A percentile compares a stretch with the other conserved stretches of the same genome.
These are phyloP conservation scores for Calonectria multiphialidica DNA, from an alignment of 2,329 filamentous ascomycete species.

Conservation along the genomic window DNA sequence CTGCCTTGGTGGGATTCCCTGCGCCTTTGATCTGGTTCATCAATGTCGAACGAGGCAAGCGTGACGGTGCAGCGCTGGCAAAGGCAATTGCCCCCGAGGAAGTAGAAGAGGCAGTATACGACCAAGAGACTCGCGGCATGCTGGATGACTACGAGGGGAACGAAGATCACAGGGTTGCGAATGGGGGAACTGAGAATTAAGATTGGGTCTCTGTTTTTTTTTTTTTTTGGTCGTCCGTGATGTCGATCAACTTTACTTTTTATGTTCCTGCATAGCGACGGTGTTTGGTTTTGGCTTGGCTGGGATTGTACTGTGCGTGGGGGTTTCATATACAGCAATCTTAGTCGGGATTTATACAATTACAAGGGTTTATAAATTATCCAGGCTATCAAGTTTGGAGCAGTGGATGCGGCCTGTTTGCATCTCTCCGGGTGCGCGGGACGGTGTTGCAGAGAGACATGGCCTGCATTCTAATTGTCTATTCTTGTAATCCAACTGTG, in stretches of 20 bases:
- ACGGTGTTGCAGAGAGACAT: neutral
- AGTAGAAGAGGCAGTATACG: conserved; percentile 31
- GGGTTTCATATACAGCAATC: conserved; percentile 10
- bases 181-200: conserved; percentile 24
- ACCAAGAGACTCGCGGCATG: conserved; percentile 44
- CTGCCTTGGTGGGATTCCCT: conserved; percentile 84
- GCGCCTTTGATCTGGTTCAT: conserved; percentile 88
- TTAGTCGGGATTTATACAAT: conserved; percentile 12
- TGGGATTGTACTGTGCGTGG: conserved; percentile 21
- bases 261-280: conserved; percentile 38
- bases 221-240: conserved; percentile 13
- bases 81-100: conserved; percentile 59
- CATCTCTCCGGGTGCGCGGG: neutral
- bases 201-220: neutral
- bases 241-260: conserved; percentile 8
- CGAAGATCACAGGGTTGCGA: conserved; percentile 27
- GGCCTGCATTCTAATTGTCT: neutral
- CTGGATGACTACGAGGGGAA: conserved; percentile 44
- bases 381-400: neutral
- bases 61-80: conserved; percentile 75
- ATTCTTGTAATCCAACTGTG: conserved; percentile 5
- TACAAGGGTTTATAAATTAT: conserved; percentile 1
- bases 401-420: neutral
- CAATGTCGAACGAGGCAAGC: conserved; percentile 82
- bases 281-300: conserved; percentile 28